phyloP scores from a whole-genome alignment of 164 flowering plant species.

The Vitis rotundifolia region DNA sequence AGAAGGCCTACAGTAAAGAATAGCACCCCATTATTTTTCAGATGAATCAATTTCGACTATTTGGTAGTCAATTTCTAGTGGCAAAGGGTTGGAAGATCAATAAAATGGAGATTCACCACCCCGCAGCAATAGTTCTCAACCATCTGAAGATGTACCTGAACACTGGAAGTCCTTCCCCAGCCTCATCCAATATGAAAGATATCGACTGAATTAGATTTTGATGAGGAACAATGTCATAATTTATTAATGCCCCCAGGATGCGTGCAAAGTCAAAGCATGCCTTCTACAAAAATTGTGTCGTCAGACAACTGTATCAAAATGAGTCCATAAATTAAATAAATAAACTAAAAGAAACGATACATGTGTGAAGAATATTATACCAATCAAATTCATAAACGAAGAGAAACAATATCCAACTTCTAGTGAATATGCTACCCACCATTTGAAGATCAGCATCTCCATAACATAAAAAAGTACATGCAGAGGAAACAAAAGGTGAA shows the following conservation, averaged over 20 bases:
- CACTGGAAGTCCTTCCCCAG: constrained; percentile 44
- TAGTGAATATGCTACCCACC: constrained; percentile 45
- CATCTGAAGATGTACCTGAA: constrained; percentile 56
- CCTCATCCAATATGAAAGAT: constrained; percentile 50
- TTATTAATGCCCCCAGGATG: constrained; percentile 49
- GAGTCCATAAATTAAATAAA: constrained; percentile 5
- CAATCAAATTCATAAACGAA: too few relatives aligned
- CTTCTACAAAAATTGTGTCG: constrained; percentile 44
- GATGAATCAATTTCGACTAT: too few relatives aligned
- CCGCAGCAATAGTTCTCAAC: neutral
- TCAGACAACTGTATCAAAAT: constrained; percentile 25
- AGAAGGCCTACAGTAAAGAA: too few relatives aligned
- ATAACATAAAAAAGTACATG: constrained; percentile 71
- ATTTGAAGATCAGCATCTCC: constrained; percentile 88
- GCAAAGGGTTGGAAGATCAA: too few relatives aligned
- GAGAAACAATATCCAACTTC: neutral
- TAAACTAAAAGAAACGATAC: neutral
- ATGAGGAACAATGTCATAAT: constrained; percentile 63
- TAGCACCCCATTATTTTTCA: too few relatives aligned
- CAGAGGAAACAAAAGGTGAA: constrained; percentile 57
- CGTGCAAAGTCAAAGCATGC: constrained; percentile 93
- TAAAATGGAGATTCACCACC: too few relatives aligned
- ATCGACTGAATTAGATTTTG: constrained; percentile 67
- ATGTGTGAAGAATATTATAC: neutral
- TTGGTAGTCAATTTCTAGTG: too few relatives aligned